A percentile compares a stretch with the other conserved stretches of the same genome.
phyloP scores from a whole-genome alignment of 2,329 filamentous ascomycete species.

The Aspergillus sp. region DNA sequence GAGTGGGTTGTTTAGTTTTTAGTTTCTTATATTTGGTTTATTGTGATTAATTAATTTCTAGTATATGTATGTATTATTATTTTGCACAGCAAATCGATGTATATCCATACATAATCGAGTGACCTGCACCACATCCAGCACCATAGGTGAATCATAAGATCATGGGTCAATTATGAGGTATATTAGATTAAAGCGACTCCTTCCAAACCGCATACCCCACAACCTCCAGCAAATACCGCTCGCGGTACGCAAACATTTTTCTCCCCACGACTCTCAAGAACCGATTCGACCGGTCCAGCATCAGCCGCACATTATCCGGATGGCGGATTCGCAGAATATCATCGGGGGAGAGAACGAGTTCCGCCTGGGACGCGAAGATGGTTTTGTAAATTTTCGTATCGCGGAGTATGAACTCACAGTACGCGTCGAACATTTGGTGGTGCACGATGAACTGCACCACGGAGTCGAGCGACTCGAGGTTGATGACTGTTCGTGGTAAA shows the following conservation, averaged over 20 bases:
- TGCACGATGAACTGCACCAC: conserved; percentile 2
- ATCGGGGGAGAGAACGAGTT: not conserved
- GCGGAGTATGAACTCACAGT: conserved; percentile 1
- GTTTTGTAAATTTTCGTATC: not conserved
- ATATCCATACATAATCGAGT: too few relatives aligned
- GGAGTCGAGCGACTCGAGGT: conserved; percentile 4
- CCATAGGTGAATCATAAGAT: not conserved
- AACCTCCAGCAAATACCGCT: conserved; percentile 18
- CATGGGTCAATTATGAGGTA: not conserved
- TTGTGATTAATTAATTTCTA: not conserved
- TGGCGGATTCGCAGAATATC: not conserved
- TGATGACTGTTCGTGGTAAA: conserved; percentile 3
- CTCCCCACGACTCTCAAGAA: conserved; percentile 13
- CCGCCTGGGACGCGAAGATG: not conserved
- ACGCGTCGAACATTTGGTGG: conserved; percentile 5
- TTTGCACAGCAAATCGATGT: not conserved
- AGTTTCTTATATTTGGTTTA: not conserved
- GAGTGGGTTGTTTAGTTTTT: conserved; percentile 44
- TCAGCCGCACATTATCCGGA: not conserved
- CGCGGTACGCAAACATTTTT: conserved; percentile 14
- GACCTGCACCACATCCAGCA: not conserved
- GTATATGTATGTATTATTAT: not conserved
- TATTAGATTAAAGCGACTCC: conserved; percentile 4
- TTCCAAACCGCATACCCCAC: conserved; percentile 15
- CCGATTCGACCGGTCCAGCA: conserved; percentile 5